Evolutionary conservation across 1,284 basidiomycete species (phyloP), one percentile per base, ranked within the genome.

Genomic region (Ceratorhiza oryzae-sativae): DNA sequence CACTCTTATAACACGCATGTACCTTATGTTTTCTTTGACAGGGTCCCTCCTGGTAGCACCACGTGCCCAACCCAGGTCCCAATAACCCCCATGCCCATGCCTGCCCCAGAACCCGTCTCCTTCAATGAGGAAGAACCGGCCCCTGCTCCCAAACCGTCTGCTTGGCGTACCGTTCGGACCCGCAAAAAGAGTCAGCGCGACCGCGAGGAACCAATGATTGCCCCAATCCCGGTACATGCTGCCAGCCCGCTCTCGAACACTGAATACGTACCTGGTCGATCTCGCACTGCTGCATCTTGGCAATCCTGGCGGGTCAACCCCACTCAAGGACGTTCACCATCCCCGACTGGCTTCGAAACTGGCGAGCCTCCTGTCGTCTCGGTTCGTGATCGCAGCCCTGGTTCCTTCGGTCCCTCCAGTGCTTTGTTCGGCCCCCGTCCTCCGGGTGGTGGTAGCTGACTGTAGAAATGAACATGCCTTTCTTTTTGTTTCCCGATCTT

Each of bases 341-440:
- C 63, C 15, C 55, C 68, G 20, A 48, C 55, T 41, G 55, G 42
- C 45, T 59, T 59, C 20, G 68, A 49, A n/a, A 65, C 12, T 45
- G 74, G 55, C 13, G 71, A 23, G 20, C 72, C 63, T 32, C 68
- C 73, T 36, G 75, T 71, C 49, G 53, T 73, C 18, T 41, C 74
- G 15, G 71, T 74, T 49, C 72, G 71, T n/a, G 75, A 75, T 45
- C 73, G 72, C 12, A 71, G 71, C 25, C 71, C 73, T 23, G 60
- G 63, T 49, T 56, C 72, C 23, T 75, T 75, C 39, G 75, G 75
- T 39, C 75, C 75, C n/a, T 46, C 74, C 32, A 45, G 56, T 41
- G 48, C 56, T 20, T 71, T 71, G 30, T 71, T 71, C 46, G 68
- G 68, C 39, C 68, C 68, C 46, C 68, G 68, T 71, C 68, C 68